Percentiles rank a stretch among this genome's conserved stretches.
Conservation (phyloP, 1,284 basidiomycete genomes). For the Athelia psychrophila region DNA sequence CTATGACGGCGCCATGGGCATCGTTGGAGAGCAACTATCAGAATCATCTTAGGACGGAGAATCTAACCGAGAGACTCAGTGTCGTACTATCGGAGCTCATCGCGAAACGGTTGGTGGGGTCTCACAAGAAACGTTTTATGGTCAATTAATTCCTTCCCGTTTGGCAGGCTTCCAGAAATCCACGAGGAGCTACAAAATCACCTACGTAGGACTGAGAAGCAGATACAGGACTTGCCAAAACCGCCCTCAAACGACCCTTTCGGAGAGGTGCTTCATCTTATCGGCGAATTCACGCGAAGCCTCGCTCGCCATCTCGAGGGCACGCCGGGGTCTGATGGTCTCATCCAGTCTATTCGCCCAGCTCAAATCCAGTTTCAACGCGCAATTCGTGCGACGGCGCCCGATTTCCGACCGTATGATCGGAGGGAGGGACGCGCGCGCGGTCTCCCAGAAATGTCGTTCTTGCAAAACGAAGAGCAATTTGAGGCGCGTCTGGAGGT, state of each 20-base stretch:
- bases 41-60: slow-evolving; percentile 50
- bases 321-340: slow-evolving; percentile 42
- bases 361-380: slow-evolving; percentile 44
- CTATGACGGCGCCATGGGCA: slow-evolving; percentile 52
- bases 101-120: slow-evolving; percentile 52
- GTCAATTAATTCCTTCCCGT: not conserved
- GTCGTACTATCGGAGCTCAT: slow-evolving; percentile 56
- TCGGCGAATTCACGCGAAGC: slow-evolving; percentile 44
- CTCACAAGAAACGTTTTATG: slow-evolving; percentile 13
- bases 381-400: slow-evolving; percentile 51
- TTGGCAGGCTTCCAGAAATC: slow-evolving; percentile 57
- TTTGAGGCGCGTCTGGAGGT: slow-evolving; percentile 4
- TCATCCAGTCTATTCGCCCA: slow-evolving; percentile 52
- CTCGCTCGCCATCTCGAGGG: slow-evolving; percentile 49
- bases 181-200: slow-evolving; percentile 46
- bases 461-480: slow-evolving; percentile 25
- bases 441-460: slow-evolving; percentile 14
- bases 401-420: slow-evolving; percentile 47
- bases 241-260: slow-evolving; percentile 53
- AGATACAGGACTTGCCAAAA: slow-evolving; percentile 42
- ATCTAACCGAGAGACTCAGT: slow-evolving; percentile 54
- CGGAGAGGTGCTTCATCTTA: slow-evolving; percentile 47
- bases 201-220: slow-evolving; percentile 35
- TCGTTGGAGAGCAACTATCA: slow-evolving; percentile 46
- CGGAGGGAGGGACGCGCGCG: slow-evolving; percentile 9